Conservation (phyloP, 2,329 filamentous ascomycete genomes). For the Arthrobotrys pseudoclavata region DNA sequence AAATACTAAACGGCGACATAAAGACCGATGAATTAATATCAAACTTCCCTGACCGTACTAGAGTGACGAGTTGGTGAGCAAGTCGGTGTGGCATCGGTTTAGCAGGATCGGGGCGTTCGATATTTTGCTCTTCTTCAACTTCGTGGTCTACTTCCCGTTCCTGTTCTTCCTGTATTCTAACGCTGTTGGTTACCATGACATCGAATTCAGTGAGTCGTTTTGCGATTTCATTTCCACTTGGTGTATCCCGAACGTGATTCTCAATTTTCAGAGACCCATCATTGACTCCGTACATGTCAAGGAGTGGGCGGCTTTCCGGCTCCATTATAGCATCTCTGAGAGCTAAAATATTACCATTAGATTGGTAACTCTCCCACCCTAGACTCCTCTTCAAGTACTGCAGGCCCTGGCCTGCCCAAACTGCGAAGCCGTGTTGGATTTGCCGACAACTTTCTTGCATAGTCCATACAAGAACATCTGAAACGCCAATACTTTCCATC, state of each 20-base stretch:
- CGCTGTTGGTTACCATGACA: background rate
- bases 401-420: conserved; percentile 75
- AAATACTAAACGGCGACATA: conserved; percentile 27
- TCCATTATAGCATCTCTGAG: conserved; percentile 70
- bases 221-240: conserved; percentile 63
- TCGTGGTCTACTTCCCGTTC: conserved; percentile 78
- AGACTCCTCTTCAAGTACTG: conserved; percentile 66
- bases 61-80: conserved; percentile 63
- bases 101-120: conserved; percentile 69
- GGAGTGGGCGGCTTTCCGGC: conserved; percentile 60
- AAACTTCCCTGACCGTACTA: conserved; percentile 52
- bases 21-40: conserved; percentile 56
- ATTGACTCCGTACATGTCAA: conserved; percentile 47
- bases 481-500: conserved; percentile 66
- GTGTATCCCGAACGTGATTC: conserved; percentile 47
- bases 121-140: conserved; percentile 73
- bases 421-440: conserved; percentile 69
- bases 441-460: conserved; percentile 73
- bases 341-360: conserved; percentile 66
- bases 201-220: conserved; percentile 64
- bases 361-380: background rate
- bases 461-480: conserved; percentile 73
- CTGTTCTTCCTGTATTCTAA: conserved; percentile 72
- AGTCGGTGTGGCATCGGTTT: conserved; percentile 66
- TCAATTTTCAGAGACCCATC: background rate